A percentile compares a stretch with the other conserved stretches of the same genome.
Evolutionary conservation across 2,329 filamentous ascomycete species (phyloP).

Genomic region (Aspergillus sp.): DNA sequence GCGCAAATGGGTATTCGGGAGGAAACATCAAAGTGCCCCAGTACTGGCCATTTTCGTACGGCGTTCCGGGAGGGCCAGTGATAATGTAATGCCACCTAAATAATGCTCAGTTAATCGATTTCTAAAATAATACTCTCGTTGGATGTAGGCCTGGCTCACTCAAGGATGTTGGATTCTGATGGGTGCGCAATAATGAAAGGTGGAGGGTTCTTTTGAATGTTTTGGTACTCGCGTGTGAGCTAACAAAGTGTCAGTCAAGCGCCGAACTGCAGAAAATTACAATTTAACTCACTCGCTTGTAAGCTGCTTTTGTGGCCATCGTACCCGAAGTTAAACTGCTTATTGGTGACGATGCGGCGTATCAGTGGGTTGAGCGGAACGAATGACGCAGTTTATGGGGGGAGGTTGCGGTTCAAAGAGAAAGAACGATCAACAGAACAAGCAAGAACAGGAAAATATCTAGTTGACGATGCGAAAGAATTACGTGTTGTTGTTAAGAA

Average conservation of each 20-base stretch:
- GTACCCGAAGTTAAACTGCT: constrained; percentile 13
- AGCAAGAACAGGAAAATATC: not conserved
- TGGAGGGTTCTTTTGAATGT: constrained; percentile 72
- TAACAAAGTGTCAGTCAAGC: constrained; percentile 25
- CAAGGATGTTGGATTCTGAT: constrained; percentile 86
- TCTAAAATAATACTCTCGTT: not conserved
- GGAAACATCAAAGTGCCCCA: constrained; percentile 97
- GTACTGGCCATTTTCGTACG: constrained; percentile 93
- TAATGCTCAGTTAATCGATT: constrained; percentile 20
- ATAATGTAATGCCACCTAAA: constrained; percentile 89
- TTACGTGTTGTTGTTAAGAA: not conserved
- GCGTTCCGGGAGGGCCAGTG: constrained; percentile 89
- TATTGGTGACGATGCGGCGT: not conserved
- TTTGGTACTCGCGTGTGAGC: constrained; percentile 65
- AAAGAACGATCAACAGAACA: not conserved
- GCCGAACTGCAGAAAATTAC: not conserved
- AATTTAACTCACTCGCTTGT: constrained; percentile 61
- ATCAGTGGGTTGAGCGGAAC: not conserved
- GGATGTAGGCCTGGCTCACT: constrained; percentile 55
- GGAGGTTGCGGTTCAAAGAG: not conserved
- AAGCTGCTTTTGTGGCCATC: constrained; percentile 72
- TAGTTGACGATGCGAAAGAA: not conserved
- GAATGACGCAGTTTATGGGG: not conserved
- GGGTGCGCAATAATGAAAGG: constrained; percentile 88
- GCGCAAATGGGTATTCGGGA: constrained; percentile 93